Evolutionary conservation across 1,284 basidiomycete species (phyloP).

Genomic region (Moesziomyces antarcticus): DNA sequence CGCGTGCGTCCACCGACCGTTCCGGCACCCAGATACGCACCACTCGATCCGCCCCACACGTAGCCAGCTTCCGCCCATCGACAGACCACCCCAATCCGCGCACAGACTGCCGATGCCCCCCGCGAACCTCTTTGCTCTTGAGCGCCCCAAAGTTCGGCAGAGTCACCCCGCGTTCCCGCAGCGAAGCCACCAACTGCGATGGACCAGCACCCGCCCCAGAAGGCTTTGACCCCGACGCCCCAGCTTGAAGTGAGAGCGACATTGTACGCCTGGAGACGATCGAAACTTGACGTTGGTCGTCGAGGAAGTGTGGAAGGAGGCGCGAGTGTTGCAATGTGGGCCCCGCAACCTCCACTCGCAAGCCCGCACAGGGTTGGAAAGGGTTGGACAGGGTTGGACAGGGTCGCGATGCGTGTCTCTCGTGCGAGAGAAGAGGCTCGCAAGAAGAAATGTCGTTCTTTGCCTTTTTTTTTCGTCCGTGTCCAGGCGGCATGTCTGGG

Average conservation of each 20-base stretch:
- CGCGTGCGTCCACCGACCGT: slow-evolving; percentile 52
- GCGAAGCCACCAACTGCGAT: background rate
- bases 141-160: slow-evolving; percentile 22
- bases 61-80: slow-evolving; percentile 57
- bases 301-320: no score
- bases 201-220: background rate
- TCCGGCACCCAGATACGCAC: slow-evolving; percentile 62
- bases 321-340: no score
- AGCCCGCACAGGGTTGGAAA: no score
- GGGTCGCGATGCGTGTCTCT: no score
- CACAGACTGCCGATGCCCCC: slow-evolving; percentile 41
- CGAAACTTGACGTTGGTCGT: no score
- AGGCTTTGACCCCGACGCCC: background rate
- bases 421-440: no score
- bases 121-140: slow-evolving; percentile 44
- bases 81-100: slow-evolving; percentile 59
- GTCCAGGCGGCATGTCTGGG: no score
- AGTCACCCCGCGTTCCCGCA: slow-evolving; percentile 15
- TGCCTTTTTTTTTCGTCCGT: no score
- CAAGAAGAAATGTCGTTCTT: no score
- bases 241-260: background rate
- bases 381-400: no score
- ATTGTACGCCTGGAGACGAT: background rate
- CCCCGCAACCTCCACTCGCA: no score
- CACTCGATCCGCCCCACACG: slow-evolving; percentile 45